Evolutionary conservation across 2,329 filamentous ascomycete species (phyloP), one percentile per base, ranked within the genome.

Genomic region (Cladophialophora psammophila): DNA sequence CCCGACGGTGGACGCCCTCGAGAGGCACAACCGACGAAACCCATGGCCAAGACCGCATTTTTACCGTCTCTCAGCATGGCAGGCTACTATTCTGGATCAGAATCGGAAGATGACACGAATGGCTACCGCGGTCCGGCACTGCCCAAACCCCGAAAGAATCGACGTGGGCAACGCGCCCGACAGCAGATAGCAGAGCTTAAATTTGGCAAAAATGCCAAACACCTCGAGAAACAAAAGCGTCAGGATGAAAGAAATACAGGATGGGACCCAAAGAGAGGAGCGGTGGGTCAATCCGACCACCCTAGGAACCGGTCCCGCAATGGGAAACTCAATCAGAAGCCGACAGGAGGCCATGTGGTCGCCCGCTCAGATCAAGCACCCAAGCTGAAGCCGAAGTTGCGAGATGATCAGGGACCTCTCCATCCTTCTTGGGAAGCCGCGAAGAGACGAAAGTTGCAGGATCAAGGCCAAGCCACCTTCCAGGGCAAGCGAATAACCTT

Each of bases 381-480:
- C n/a, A 63, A 63, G 13, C 18, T 50, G 10, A 64, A 48, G 31
- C 12, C 10, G 31, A 72, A 67, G 20, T 50, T 18, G 18, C 59
- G 70, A 45, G 70, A 78, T 67, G 84, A 87, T 65, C 77, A 79
- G 50, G 85, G 85, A 9, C 78, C 84, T 5, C 71, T 90, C 72
- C 88, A 90, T 83, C 88, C 88, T 20, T 88, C 86, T 63, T 90
- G 88, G 88, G 84, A 86, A 75, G 88, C 88, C 6, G 86, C 86
- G 35, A 87, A 85, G 79, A 82, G 82, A 73, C 83, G 85, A 13
- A 90, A 90, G 78, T 82, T 85, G 76, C 81, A 82, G 75, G 54
- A 54, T 35, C 78, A 81, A 67, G 81, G 81, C 74, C 76, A 76
- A 38, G 78, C 80, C 32, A 78, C 76, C 31, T 87, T 88, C 70